A percentile compares a stretch with the other conserved stretches of the same genome.
Evolutionary conservation across 1,139 yeast species (phyloP).

Genomic region (Saccharomycopsis phalli): DNA sequence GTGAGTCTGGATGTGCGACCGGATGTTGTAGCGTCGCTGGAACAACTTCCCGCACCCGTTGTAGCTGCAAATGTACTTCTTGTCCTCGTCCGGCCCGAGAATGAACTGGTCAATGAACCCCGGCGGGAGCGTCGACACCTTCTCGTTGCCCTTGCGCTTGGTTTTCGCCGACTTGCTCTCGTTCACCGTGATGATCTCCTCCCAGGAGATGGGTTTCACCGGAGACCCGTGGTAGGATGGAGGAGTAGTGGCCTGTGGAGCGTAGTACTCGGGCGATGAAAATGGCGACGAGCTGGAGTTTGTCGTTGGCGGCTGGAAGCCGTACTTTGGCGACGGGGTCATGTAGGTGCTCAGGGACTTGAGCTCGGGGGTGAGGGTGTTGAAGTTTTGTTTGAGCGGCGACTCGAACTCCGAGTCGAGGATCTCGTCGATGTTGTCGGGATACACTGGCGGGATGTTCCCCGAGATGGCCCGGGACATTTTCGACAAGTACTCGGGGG

Average conservation of each 20-base stretch:
- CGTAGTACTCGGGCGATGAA: conserved; percentile 3
- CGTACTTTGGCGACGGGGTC: conserved; percentile 15
- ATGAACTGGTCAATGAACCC: conserved; percentile 84
- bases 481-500: conserved; percentile 4
- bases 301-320: conserved; percentile 1
- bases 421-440: conserved; percentile 5
- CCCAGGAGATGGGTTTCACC: conserved; percentile 11
- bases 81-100: conserved; percentile 67
- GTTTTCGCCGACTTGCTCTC: conserved; percentile 1
- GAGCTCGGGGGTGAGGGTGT: conserved; percentile 10
- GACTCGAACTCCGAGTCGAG: background rate
- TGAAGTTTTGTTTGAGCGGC: background rate
- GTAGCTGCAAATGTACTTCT: conserved; percentile 63
- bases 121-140: conserved; percentile 71
- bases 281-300: conserved; percentile 1
- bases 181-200: conserved; percentile 8
- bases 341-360: conserved; percentile 4
- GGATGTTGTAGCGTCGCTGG: conserved; percentile 83
- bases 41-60: conserved; percentile 78
- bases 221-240: conserved; percentile 15
- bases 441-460: conserved; percentile 1
- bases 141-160: conserved; percentile 27
- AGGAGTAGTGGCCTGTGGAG: conserved; percentile 11
- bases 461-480: conserved; percentile 4
- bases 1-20: conserved; percentile 97